These are phyloP conservation scores for Fusarium sp. DNA, from an alignment of 2,329 filamentous ascomycete species.

Conservation along the genomic window DNA sequence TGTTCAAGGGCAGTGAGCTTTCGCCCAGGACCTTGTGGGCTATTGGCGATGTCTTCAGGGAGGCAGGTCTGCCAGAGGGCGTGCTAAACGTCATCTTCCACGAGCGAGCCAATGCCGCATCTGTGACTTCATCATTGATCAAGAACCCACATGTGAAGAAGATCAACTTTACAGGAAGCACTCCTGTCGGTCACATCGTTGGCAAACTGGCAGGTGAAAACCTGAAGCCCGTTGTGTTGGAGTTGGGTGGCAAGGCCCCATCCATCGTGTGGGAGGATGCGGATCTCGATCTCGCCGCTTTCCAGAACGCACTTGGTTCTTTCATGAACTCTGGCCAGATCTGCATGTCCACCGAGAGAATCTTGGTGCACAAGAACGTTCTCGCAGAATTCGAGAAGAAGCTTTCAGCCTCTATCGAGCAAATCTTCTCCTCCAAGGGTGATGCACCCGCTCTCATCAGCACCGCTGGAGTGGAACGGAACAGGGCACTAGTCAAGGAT, in stretches of 20 bases:
- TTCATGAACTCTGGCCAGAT: constrained; percentile 83
- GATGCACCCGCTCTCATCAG: constrained; percentile 79
- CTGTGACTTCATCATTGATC: constrained; percentile 76
- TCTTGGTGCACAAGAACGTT: constrained; percentile 67
- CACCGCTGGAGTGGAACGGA: constrained; percentile 72
- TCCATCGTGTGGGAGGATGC: constrained; percentile 86
- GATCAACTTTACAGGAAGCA: constrained; percentile 88
- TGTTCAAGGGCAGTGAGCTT: constrained; percentile 79
- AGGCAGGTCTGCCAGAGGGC: constrained; percentile 82
- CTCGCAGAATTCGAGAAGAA: constrained; percentile 59
- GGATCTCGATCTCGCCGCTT: constrained; percentile 77
- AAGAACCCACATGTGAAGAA: constrained; percentile 77
- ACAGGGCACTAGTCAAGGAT: constrained; percentile 74
- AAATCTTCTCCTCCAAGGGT: constrained; percentile 64
- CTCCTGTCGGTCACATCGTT: constrained; percentile 78
- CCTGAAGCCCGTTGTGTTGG: constrained; percentile 83
- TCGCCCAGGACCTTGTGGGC: constrained; percentile 73
- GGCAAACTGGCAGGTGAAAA: constrained; percentile 76
- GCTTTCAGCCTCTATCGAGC: constrained; percentile 53
- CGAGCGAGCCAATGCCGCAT: constrained; percentile 73
- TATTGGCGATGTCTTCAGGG: constrained; percentile 72
- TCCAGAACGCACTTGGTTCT: constrained; percentile 74
- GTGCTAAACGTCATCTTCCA: constrained; percentile 79
- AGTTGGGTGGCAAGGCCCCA: constrained; percentile 85
- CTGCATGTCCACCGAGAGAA: constrained; percentile 87